Conservation (phyloP, 306 rosid genomes). For the Quercus rubra region DNA sequence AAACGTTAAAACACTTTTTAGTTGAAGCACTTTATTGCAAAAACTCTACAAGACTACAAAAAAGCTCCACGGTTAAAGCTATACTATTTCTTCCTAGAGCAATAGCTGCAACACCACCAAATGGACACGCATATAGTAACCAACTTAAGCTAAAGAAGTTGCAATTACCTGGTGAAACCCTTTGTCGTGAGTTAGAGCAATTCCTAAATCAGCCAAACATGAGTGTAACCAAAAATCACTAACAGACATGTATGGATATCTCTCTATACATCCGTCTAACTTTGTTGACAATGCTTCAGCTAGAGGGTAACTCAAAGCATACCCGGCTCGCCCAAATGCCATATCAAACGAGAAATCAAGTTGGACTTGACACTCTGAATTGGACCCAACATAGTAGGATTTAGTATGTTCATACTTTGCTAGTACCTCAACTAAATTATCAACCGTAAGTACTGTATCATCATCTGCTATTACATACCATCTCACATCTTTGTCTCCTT, state of each 20-base stretch:
- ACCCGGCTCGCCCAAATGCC: conserved; percentile 53
- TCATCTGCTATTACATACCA: conserved; percentile 55
- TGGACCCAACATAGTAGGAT: conserved; percentile 34
- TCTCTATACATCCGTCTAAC: conserved; percentile 36
- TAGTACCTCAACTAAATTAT: conserved; percentile 38
- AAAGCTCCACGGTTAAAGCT: no score
- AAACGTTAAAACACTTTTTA: no score
- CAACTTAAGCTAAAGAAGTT: no score
- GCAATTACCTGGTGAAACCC: conserved; percentile 57
- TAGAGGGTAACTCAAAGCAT: conserved; percentile 48
- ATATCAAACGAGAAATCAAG: conserved; percentile 33
- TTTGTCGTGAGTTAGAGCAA: conserved; percentile 23
- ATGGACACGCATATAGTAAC: neutral
- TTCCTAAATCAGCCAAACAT: conserved; percentile 42
- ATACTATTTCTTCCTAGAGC: no score
- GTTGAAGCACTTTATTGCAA: no score
- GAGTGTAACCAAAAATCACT: conserved; percentile 33
- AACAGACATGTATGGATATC: conserved; percentile 22
- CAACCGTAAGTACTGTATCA: conserved; percentile 36
- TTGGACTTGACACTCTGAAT: conserved; percentile 11
- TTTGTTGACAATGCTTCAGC: conserved; percentile 11
- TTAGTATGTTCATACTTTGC: conserved; percentile 36
- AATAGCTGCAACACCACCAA: neutral
- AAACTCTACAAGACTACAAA: no score
- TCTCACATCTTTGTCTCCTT: conserved; percentile 33